These are phyloP conservation scores for Puccinia hordei DNA, from an alignment of 1,284 basidiomycete species.

Conservation along the genomic window DNA sequence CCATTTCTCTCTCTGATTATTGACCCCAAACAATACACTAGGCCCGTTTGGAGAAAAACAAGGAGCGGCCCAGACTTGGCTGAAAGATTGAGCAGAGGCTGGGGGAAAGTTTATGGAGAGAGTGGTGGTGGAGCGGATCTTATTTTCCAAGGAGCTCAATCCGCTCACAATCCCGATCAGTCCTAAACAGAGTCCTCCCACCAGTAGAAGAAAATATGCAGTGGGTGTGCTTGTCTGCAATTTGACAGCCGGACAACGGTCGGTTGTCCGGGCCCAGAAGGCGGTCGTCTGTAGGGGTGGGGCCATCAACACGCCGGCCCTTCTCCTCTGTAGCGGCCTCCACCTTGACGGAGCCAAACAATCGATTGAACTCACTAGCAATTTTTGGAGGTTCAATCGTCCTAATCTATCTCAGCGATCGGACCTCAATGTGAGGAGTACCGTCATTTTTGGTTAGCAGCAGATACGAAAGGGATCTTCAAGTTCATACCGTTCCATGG, in stretches of 20 bases:
- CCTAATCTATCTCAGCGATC: too few species aligned
- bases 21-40: neutral
- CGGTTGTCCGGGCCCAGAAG: constrained; percentile 58
- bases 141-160: constrained; percentile 55
- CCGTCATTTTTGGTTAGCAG: too few species aligned
- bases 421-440: too few species aligned
- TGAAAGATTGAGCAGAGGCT: constrained; percentile 59
- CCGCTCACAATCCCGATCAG: neutral
- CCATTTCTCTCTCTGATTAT: constrained; percentile 29
- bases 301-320: constrained; percentile 61
- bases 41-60: constrained; percentile 59
- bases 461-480: too few species aligned
- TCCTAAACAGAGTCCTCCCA: neutral
- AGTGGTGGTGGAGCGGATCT: constrained; percentile 59
- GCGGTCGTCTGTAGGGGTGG: constrained; percentile 61
- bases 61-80: constrained; percentile 59
- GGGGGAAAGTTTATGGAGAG: constrained; percentile 59
- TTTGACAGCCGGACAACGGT: constrained; percentile 53
- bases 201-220: constrained; percentile 51
- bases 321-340: constrained; percentile 61
- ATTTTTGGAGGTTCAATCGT: too few species aligned
- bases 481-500: too few species aligned
- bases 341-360: constrained; percentile 60
- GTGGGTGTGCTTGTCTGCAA: constrained; percentile 54
- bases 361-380: too few species aligned